Conservation (phyloP, 1,139 yeast species). For the Saccharomyces hybrid region DNA sequence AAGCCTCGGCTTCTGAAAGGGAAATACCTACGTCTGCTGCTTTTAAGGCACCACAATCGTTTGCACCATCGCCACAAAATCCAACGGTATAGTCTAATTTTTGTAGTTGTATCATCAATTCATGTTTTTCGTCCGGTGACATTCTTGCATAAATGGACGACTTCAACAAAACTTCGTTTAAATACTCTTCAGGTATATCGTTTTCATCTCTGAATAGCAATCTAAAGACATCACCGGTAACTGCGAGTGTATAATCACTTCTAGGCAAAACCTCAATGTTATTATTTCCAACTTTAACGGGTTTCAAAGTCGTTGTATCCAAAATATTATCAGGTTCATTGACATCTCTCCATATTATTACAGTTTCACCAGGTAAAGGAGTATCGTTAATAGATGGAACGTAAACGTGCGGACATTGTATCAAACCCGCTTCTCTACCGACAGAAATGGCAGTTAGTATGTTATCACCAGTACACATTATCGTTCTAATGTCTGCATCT, state of each 20-base stretch:
- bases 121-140: slow-evolving; percentile 99
- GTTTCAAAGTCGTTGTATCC: slow-evolving; percentile 58
- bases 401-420: slow-evolving; percentile 47
- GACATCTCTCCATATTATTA: slow-evolving; percentile 58
- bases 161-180: slow-evolving; percentile 59
- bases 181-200: slow-evolving; percentile 33
- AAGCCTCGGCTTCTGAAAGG: slow-evolving; percentile 93
- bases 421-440: slow-evolving; percentile 71
- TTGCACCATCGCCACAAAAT: slow-evolving; percentile 96
- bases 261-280: slow-evolving; percentile 10
- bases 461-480: slow-evolving; percentile 98
- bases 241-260: slow-evolving; percentile 58
- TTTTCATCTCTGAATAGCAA: slow-evolving; percentile 51
- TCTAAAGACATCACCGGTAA: slow-evolving; percentile 89
- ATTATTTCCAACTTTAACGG: slow-evolving; percentile 41
- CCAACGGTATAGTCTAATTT: slow-evolving; percentile 85
- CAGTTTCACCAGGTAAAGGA: slow-evolving; percentile 26
- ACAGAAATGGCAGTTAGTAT: slow-evolving; percentile 91
- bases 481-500: slow-evolving; percentile 69
- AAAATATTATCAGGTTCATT: slow-evolving; percentile 46
- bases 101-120: slow-evolving; percentile 81
- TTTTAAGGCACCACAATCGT: slow-evolving; percentile 96
- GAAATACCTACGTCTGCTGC: slow-evolving; percentile 98
- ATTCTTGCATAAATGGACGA: slow-evolving; percentile 85
- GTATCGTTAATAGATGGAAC: slow-evolving; percentile 52